phyloP scores from a whole-genome alignment of 495 filamentous ascomycete species.

The Melanomma pulvis-pyrius region DNA sequence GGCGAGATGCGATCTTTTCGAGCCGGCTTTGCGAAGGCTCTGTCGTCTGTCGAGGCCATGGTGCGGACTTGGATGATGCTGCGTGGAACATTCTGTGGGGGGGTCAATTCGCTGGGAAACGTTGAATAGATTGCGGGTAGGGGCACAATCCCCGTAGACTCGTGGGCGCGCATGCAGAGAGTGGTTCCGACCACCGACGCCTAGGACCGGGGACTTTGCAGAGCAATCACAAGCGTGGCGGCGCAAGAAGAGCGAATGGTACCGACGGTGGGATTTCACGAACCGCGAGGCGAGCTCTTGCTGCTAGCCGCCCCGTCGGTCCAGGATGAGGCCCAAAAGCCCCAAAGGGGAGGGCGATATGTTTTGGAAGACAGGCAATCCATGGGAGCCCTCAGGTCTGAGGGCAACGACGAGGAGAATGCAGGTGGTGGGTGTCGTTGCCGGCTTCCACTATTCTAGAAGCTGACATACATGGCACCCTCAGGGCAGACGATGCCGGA shows the following conservation, averaged over 20 bases:
- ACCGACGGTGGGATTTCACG: neutral
- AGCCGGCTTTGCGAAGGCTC: neutral
- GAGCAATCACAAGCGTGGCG: neutral
- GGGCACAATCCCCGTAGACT: conserved; percentile 10
- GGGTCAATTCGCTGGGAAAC: conserved; percentile 8
- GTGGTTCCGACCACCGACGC: conserved; percentile 1
- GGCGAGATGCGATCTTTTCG: neutral
- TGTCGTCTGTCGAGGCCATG: neutral
- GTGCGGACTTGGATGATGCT: conserved; percentile 1
- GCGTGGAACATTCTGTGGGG: neutral
- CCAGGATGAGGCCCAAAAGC: neutral
- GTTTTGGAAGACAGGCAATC: neutral
- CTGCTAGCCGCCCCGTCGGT: neutral
- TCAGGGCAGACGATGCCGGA: conserved; percentile 5
- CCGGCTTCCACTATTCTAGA: conserved; percentile 26
- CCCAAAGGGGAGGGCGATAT: neutral
- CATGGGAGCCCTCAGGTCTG: neutral
- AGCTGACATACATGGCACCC: conserved; percentile 21
- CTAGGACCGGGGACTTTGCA: conserved; percentile 7
- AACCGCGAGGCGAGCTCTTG: neutral
- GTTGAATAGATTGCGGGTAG: conserved; percentile 20
- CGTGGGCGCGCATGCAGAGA: conserved; percentile 12
- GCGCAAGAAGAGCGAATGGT: neutral
- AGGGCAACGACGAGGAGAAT: neutral
- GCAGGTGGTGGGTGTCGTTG: conserved; percentile 1